phyloP scores from a whole-genome alignment of 2,329 filamentous ascomycete genomes.

The Colletotrichum sp. region DNA sequence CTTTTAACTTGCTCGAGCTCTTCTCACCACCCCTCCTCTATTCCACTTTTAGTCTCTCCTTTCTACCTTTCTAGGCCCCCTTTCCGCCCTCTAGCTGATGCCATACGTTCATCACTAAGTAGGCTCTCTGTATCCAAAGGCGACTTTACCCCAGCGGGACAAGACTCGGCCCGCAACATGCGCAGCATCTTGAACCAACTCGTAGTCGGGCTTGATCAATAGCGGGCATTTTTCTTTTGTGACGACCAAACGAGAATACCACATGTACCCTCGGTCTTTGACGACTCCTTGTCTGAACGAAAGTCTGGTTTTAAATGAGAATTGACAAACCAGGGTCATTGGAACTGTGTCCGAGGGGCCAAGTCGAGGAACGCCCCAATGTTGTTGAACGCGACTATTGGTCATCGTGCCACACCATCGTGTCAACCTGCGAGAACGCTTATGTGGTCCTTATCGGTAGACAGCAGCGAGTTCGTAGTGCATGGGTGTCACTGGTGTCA shows the following conservation, averaged over 20 bases:
- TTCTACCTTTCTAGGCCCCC: no score
- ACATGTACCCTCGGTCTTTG: neutral
- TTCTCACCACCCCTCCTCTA: no score
- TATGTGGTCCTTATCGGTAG: neutral
- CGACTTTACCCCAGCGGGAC: neutral
- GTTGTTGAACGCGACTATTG: neutral
- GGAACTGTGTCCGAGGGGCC: neutral
- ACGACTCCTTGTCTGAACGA: neutral
- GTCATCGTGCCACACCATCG: neutral
- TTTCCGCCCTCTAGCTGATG: neutral
- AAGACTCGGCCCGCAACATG: neutral
- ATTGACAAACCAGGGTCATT: neutral
- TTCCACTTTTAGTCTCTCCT: no score
- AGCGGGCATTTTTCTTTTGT: neutral
- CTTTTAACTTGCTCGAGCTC: no score
- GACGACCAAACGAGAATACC: neutral
- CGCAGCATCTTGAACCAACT: neutral
- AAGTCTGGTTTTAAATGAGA: neutral
- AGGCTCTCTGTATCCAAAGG: neutral
- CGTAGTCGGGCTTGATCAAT: neutral
- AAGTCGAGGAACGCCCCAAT: neutral
- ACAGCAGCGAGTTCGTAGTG: neutral
- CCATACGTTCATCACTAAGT: neutral
- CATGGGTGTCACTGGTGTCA: neutral
- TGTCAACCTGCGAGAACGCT: neutral